Evolutionary conservation across 2,329 filamentous ascomycete genomes (phyloP).

Genomic region (Harringtonia aguacate): DNA sequence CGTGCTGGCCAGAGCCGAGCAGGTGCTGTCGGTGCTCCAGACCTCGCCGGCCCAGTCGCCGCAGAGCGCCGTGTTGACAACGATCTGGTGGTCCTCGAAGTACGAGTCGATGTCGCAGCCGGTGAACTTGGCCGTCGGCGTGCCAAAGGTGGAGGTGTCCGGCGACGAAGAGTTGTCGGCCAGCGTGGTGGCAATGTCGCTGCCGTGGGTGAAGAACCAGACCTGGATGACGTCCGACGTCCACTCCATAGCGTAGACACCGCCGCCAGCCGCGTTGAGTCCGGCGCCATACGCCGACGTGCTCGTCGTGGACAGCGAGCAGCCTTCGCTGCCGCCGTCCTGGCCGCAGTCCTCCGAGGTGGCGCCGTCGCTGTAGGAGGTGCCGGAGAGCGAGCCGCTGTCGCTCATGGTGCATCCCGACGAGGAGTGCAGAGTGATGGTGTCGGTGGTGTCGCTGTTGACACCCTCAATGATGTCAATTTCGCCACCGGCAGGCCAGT

Average conservation of each 20-base stretch:
- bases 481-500: slow-evolving; percentile 62
- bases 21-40: slow-evolving; percentile 49
- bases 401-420: slow-evolving; percentile 46
- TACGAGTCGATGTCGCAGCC: slow-evolving; percentile 60
- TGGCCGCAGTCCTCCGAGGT: slow-evolving; percentile 14
- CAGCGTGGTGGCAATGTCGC: slow-evolving; percentile 36
- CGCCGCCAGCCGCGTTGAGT: slow-evolving; percentile 61
- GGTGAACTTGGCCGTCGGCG: slow-evolving; percentile 56
- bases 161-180: slow-evolving; percentile 54
- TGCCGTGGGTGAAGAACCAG: slow-evolving; percentile 67
- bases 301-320: slow-evolving; percentile 40
- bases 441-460: slow-evolving; percentile 47
- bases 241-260: slow-evolving; percentile 70
- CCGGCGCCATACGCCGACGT: slow-evolving; percentile 51
- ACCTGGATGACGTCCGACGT: slow-evolving; percentile 59
- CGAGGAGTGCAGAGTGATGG: slow-evolving; percentile 58
- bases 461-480: slow-evolving; percentile 77
- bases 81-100: slow-evolving; percentile 64
- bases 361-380: slow-evolving; percentile 30
- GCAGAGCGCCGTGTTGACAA: slow-evolving; percentile 79
- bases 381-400: slow-evolving; percentile 33
- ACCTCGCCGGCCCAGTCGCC: slow-evolving; percentile 73
- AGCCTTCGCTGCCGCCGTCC: slow-evolving; percentile 41
- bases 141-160: slow-evolving; percentile 57
- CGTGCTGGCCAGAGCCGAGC: slow-evolving; percentile 46